phyloP scores from a whole-genome alignment of 169 alveolate species.

The Cryptosporidium meleagridis region DNA sequence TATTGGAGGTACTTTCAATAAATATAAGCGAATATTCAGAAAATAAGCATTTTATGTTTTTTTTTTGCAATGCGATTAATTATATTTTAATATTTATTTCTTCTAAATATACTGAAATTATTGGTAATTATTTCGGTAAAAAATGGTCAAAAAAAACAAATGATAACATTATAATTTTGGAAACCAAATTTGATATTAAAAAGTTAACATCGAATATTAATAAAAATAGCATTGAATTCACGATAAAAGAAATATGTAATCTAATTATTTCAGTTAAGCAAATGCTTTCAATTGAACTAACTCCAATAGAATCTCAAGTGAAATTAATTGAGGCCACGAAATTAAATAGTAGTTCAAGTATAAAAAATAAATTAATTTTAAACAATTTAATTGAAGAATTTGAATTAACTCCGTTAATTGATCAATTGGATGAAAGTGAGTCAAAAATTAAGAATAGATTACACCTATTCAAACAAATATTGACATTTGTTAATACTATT shows the following conservation, averaged over 20 bases:
- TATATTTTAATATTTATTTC: not conserved
- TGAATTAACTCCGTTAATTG: not conserved
- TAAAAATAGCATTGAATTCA: not conserved
- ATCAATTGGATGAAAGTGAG: not conserved
- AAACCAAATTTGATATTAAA: not conserved
- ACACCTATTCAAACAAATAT: not conserved
- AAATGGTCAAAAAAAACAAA: not conserved
- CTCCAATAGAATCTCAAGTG: not conserved
- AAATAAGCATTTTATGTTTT: conserved; percentile 6
- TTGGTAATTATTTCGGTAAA: not conserved
- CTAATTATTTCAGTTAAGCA: not conserved
- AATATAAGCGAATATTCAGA: not conserved
- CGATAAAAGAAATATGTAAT: conserved; percentile 8
- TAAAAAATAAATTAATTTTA: not conserved
- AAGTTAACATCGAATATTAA: not conserved
- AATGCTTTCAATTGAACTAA: not conserved
- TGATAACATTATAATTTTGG: not conserved
- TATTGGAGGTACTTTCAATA: not conserved
- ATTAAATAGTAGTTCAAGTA: not conserved
- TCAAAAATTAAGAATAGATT: not conserved
- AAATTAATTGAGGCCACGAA: not conserved
- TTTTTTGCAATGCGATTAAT: not conserved
- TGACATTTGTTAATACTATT: not conserved
- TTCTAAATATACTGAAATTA: conserved; percentile 25
- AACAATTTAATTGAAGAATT: not conserved